Conservation (phyloP, 371 early-diverging fungal genomes). For the Chytridium lagenaria region DNA sequence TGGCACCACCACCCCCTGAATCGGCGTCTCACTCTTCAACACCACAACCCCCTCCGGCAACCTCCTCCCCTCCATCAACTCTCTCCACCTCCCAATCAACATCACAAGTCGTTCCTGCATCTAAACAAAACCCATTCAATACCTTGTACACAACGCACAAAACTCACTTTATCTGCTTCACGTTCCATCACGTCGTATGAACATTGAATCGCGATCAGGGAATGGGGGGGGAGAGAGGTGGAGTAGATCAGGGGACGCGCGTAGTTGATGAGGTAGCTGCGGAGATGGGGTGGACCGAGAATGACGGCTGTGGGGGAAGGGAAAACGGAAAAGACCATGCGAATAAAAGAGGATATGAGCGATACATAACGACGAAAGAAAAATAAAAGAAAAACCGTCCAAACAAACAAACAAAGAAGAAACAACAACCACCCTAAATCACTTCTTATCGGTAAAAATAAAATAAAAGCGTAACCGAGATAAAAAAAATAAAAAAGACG, state of each 20-base stretch:
- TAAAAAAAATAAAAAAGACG: not conserved
- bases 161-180: slow-evolving; percentile 34
- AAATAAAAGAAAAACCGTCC: slow-evolving; percentile 6
- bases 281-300: slow-evolving; percentile 65
- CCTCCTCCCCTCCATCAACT: too few relatives aligned
- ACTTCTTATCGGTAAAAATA: not conserved
- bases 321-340: too few relatives aligned
- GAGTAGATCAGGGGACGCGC: slow-evolving; percentile 83
- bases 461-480: not conserved
- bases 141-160: too few relatives aligned
- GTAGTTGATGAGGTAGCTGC: slow-evolving; percentile 79
- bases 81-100: too few relatives aligned
- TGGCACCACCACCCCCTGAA: slow-evolving; percentile 77
- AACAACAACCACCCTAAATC: not conserved
- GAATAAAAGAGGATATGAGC: too few relatives aligned
- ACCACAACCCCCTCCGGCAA: slow-evolving; percentile 14
- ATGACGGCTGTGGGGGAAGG: slow-evolving; percentile 81
- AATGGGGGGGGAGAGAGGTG: slow-evolving; percentile 71
- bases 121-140: too few relatives aligned
- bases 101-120: too few relatives aligned
- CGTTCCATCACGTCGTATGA: slow-evolving; percentile 40
- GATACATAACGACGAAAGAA: too few relatives aligned
- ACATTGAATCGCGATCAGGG: slow-evolving; percentile 42
- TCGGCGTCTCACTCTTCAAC: slow-evolving; percentile 69
- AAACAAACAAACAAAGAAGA: not conserved